These are phyloP conservation scores for Globisporangium canariense DNA, from an alignment of 352 stramenopile genomes.

Conservation along the genomic window DNA sequence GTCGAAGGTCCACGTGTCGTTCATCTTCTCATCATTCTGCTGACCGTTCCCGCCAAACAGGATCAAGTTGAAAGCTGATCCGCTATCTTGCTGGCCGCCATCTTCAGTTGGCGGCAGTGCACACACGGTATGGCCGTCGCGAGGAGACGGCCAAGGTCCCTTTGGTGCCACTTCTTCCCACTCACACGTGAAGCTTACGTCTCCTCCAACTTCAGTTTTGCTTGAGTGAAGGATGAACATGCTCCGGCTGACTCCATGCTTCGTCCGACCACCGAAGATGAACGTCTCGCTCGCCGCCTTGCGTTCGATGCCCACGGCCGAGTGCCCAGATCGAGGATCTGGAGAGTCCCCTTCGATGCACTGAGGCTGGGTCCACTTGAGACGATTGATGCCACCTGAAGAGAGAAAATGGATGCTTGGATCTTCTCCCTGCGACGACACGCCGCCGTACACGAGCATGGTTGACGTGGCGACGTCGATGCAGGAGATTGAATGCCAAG, in stretches of 20 bases:
- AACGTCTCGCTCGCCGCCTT: conserved; percentile 21
- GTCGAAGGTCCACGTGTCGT: conserved; percentile 69
- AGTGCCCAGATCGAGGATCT: conserved; percentile 47
- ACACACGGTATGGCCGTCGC: conserved; percentile 67
- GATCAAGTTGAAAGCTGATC: conserved; percentile 15
- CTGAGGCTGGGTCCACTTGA: conserved; percentile 26
- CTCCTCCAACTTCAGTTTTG: neutral
- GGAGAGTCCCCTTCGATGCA: conserved; percentile 20
- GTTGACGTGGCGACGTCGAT: conserved; percentile 19
- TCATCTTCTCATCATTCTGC: conserved; percentile 59
- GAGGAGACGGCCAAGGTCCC: conserved; percentile 30
- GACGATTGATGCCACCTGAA: conserved; percentile 3
- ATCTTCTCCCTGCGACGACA: conserved; percentile 60
- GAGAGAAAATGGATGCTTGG: conserved; percentile 35
- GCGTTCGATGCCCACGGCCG: conserved; percentile 28
- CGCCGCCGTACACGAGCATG: conserved; percentile 54
- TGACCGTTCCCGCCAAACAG: conserved; percentile 75
- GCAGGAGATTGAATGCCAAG: conserved; percentile 48
- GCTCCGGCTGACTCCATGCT: conserved; percentile 48
- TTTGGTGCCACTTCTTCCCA: conserved; percentile 25
- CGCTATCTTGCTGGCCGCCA: neutral
- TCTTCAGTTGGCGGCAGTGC: conserved; percentile 11
- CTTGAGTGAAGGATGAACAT: conserved; percentile 26
- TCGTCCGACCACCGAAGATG: conserved; percentile 69
- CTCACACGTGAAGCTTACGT: conserved; percentile 7